Base-by-base conservation (phyloP, 495 filamentous ascomycete species). In the Neurospora cerealis region DNA sequence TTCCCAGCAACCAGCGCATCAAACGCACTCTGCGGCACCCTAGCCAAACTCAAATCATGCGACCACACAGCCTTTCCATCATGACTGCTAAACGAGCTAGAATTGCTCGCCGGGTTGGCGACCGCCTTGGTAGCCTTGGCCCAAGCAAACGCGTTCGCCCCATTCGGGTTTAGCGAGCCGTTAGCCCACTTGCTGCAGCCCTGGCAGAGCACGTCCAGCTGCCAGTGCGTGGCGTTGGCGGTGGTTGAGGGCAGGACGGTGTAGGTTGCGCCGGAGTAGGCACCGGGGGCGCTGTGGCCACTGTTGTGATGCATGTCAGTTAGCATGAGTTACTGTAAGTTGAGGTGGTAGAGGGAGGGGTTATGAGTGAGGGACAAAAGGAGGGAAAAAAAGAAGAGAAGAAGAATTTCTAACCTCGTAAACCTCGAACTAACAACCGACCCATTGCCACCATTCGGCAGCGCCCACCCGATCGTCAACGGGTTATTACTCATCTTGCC, bases 401-500 rank as follows among this genome's bases (percentile, higher is more conserved):
- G n/a, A 48, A 48, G 19, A 21, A 39, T 38, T 11, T 38, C 82
- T 76, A 77, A 88, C 86, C 77, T 79, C 46, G 84, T 83, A 74
- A 80, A 86, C 10, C 86, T 80, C 41, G 85, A 86, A 21, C 83
- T 83, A 4, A 83, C 77, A 2, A 85, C 72, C 0, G 81, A 80
- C 5, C 24, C 76, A 19, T 85, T 78, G 0, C 83, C 82, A 69
- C 83, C 84, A 34, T 73, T 77, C 10, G 78, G 73, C 48, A 60
- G 5, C 36, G 78, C 72, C 83, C 85, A 88, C 0, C 72, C 83
- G 1, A 88, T 77, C 1, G 83, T 83, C 46, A 88, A 79, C 13
- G 86, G 86, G 74, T 87, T 86, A 44, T 79, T 80, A 15, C 79
- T 75, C 86, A 88, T 88, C 71, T 80, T 83, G 10, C 86, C 86